Evolutionary conservation across 2,329 filamentous ascomycete species (phyloP).

Genomic region (Fusarium pseudocircinatum): DNA sequence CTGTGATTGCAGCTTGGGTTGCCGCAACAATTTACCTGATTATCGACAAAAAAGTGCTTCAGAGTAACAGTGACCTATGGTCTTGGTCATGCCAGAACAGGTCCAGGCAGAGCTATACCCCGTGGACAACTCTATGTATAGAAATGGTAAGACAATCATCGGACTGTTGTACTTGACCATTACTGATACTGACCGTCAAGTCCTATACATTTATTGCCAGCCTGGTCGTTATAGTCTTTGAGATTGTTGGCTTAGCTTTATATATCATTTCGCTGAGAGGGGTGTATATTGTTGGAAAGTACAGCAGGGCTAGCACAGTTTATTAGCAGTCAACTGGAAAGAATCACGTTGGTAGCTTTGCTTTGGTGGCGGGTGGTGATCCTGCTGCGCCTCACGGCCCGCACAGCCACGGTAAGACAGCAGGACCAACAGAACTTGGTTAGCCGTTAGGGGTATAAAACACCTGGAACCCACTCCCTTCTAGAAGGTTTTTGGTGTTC

Average conservation of each 20-base stretch:
- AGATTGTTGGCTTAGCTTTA: background rate
- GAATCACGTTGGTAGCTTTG: background rate
- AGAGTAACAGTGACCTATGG: constrained; percentile 4
- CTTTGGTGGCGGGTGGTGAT: background rate
- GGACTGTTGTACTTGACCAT: accelerated
- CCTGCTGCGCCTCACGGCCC: background rate
- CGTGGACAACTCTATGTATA: too few species aligned
- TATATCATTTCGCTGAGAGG: background rate
- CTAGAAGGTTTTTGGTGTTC: background rate
- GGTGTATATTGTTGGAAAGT: background rate
- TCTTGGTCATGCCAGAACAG: constrained; percentile 12
- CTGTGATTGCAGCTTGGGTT: background rate
- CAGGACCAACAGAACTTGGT: background rate
- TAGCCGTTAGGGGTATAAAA: background rate
- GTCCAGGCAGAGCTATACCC: background rate
- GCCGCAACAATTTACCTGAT: background rate
- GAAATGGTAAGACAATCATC: background rate
- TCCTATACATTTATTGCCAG: background rate
- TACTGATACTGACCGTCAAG: background rate
- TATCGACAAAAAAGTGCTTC: background rate
- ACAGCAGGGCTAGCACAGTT: background rate
- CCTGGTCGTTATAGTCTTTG: background rate
- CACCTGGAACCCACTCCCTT: background rate
- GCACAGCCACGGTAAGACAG: background rate
- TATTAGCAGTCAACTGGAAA: background rate